Base-by-base conservation (phyloP, 805 yeast species). In the Blastobotrys robertii region DNA sequence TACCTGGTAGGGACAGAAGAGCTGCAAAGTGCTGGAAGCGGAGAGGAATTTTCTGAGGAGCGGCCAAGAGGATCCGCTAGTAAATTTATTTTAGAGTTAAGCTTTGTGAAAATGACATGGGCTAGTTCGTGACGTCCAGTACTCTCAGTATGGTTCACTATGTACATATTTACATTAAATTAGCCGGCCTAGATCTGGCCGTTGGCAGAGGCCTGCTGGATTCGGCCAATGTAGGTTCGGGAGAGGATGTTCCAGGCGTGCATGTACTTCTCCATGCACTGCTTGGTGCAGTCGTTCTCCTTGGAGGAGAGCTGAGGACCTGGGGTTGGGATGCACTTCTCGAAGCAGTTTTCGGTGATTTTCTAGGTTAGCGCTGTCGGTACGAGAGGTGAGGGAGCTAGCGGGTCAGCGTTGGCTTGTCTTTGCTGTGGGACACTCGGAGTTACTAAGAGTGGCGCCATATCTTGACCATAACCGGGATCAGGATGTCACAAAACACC, bases 231-330 rank as follows among this genome's bases (percentile, higher is more conserved):
- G 62, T 86, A 87, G 8, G 84, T 69, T 59, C 77, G 79, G 9
- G 95, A 84, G 35, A 88, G 71, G 43, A 80, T 69, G 55, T 87
- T 86, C 96, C 96, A 88, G 30, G 94, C 78, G 61, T 82, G 76
- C 90, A 87, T 81, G 63, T 84, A 88, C 65, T 85, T 88, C 50
- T 81, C 79, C 53, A 83, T 72, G 60, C 97, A 88, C 60, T 79
- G 81, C 46, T 72, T 75, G 38, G 84, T 72, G 65, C 96, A 87
- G 25, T 63, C 55, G 44, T 76, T 75, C 55, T 87, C 86, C 5
- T 66, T 70, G 1, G 68, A 51, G 39, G 67, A 61, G 44, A 77
- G 57, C 10, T 66, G 50, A 14, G 71, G 54, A 33, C 77, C 76
- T 12, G 95, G 95, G 35, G 68, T 69, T 11, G 62, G 62, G 39